Evolutionary conservation across 441 rosid species (phyloP), one percentile per base, ranked within the genome.

Genomic region (Pelargonium myrrhifolium): DNA sequence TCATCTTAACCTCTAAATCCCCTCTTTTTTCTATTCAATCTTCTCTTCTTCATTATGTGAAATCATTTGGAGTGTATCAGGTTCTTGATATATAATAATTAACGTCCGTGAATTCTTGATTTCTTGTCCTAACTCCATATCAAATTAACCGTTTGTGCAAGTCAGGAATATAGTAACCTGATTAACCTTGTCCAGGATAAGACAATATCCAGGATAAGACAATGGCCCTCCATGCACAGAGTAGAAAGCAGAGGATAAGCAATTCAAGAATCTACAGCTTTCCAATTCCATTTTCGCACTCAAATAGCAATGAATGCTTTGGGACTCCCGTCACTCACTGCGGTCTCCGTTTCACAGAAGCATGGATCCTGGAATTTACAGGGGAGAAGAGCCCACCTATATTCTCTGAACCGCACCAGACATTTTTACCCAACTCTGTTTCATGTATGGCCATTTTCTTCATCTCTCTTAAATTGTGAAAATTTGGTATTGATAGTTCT

Each of bases 231-330:
- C 35, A 28, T 28, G 3, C 35, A 17, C 21, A 17, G 59, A 53
- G 20, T 22, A 53, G 21, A 28, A 3, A 28, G 35, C 35, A 53
- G 17, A 53, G 59, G 59, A 53, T 28, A 53, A 17, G 59, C 59
- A 17, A 53, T 53, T 53, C 8, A 53, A 53, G 17, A 53, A 53
- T 53, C 8, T 8, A 17, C 21, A 20, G 17, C 59, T 53, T 2
- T 22, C 59, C 59, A 53, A 53, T 53, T 53, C 59, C 59, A 53
- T 53, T 53, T 43, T 7, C 18, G 59, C 59, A 53, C 59, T 53
- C 21, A 53, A 53, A 17, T 31, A 21, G 26, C 40, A n/a, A 92
- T 87, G 96, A 89, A 74, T 63, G 78, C 86, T 68, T 67, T 87
- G 26, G 77, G 84, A 22, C 86, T 89, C 73, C 82, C 90, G 0